These are phyloP conservation scores for Pseudodiploospora longispora DNA, from an alignment of 2,329 filamentous ascomycete species.

Conservation along the genomic window DNA sequence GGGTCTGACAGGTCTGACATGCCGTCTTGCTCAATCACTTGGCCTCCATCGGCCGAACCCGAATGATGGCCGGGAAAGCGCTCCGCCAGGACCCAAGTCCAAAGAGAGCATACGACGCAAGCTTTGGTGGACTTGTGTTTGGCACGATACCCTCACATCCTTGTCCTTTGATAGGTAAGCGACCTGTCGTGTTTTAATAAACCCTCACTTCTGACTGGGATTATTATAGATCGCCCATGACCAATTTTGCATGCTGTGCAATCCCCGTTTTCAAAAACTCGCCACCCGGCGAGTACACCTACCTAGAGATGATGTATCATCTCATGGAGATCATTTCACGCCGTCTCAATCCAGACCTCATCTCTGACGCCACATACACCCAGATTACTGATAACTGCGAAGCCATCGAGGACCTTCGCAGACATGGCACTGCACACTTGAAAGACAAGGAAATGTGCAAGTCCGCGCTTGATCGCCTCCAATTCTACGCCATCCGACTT, in stretches of 20 bases:
- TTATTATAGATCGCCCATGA: conserved; percentile 49
- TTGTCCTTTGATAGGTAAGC: conserved; percentile 55
- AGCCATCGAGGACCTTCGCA: conserved; percentile 43
- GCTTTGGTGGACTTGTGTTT: conserved; percentile 58
- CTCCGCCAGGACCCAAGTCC: conserved; percentile 34
- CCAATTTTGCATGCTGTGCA: conserved; percentile 48
- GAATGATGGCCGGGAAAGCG: conserved; percentile 37
- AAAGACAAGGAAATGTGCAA: conserved; percentile 55
- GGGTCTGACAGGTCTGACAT: conserved; percentile 56
- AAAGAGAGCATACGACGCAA: conserved; percentile 48
- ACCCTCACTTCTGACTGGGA: not conserved
- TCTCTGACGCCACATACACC: conserved; percentile 39
- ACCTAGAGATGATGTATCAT: conserved; percentile 58
- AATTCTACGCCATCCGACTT: conserved; percentile 56
- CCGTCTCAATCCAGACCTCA: conserved; percentile 47
- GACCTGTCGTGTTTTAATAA: not conserved
- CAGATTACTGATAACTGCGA: conserved; percentile 52
- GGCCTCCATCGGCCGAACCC: conserved; percentile 47
- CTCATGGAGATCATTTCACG: conserved; percentile 54
- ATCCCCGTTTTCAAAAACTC: conserved; percentile 39
- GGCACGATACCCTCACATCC: conserved; percentile 59
- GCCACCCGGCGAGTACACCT: conserved; percentile 42
- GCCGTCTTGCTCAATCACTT: conserved; percentile 56
- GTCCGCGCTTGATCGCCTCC: conserved; percentile 53
- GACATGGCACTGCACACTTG: conserved; percentile 42